phyloP scores from a whole-genome alignment of 129 eudicot species.

The Calendula officinalis region DNA sequence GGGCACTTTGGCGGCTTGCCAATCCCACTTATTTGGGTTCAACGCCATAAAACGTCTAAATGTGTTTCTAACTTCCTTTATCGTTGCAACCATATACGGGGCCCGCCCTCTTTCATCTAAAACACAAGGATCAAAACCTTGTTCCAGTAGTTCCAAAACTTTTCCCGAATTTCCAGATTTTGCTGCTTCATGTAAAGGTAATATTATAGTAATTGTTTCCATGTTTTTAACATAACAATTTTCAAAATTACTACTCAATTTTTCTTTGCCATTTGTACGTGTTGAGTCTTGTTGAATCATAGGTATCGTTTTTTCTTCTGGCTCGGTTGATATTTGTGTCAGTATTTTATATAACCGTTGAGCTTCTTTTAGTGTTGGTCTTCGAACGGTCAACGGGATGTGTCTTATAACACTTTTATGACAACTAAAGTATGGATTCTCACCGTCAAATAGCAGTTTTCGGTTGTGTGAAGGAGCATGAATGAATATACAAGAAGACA shows the following conservation, averaged over 20 bases:
- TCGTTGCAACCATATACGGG: slow-evolving; percentile 83
- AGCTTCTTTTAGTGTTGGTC: slow-evolving; percentile 81
- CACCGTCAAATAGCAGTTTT: slow-evolving; percentile 64
- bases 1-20: no score
- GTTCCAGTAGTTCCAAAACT: slow-evolving; percentile 69
- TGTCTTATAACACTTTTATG: slow-evolving; percentile 41
- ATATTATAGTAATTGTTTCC: slow-evolving; percentile 30
- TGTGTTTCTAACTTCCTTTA: slow-evolving; percentile 85
- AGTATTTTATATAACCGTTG: slow-evolving; percentile 52
- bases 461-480: slow-evolving; percentile 75
- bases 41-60: slow-evolving; percentile 95
- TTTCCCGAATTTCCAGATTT: slow-evolving; percentile 51
- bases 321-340: slow-evolving; percentile 54
- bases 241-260: no score
- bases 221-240: no score
- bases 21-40: slow-evolving; percentile 27
- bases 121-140: slow-evolving; percentile 75
- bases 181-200: slow-evolving; percentile 89
- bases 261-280: no score
- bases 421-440: slow-evolving; percentile 45
- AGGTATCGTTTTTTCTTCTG: slow-evolving; percentile 34
- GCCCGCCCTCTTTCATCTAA: slow-evolving; percentile 86
- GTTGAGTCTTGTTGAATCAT: slow-evolving; percentile 28
- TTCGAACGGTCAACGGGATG: slow-evolving; percentile 69
- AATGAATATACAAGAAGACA: slow-evolving; percentile 47